phyloP scores from a whole-genome alignment of 2,329 filamentous ascomycete genomes.

The Colletotrichum sp. region DNA sequence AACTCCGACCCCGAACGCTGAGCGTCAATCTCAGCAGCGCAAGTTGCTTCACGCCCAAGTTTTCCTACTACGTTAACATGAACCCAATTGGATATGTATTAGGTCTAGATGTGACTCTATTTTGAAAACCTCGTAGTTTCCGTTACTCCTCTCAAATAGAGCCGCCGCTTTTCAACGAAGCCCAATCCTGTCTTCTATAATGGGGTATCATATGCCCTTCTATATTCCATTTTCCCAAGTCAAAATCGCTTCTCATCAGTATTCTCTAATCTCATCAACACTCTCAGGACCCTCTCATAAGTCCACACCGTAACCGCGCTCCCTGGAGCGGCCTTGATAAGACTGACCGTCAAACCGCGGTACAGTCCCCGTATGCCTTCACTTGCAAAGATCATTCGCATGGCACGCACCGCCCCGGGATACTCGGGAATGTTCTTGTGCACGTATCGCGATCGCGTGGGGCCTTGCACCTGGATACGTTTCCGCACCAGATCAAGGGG shows the following conservation, averaged over 20 bases:
- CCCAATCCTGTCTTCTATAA: neutral
- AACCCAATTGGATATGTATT: neutral
- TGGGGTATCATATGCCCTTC: slow-evolving; percentile 18
- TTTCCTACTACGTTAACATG: neutral
- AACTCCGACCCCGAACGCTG: neutral
- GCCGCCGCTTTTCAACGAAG: neutral
- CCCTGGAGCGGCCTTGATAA: slow-evolving; percentile 93
- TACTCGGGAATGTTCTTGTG: slow-evolving; percentile 91
- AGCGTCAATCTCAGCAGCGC: neutral
- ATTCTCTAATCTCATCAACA: slow-evolving; percentile 51
- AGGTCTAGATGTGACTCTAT: neutral
- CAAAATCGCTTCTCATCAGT: slow-evolving; percentile 1
- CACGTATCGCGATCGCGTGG: slow-evolving; percentile 78
- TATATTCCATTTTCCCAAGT: slow-evolving; percentile 10
- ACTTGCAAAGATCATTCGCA: slow-evolving; percentile 68
- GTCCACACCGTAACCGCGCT: slow-evolving; percentile 95
- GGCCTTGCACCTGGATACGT: slow-evolving; percentile 92
- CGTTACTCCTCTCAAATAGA: neutral
- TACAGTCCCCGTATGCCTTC: slow-evolving; percentile 87
- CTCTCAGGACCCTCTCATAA: slow-evolving; percentile 77
- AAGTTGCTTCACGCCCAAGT: neutral
- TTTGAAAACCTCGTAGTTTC: neutral
- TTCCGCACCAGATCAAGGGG: slow-evolving; percentile 93
- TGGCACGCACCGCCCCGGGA: slow-evolving; percentile 67
- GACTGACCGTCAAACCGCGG: slow-evolving; percentile 83